phyloP scores from a whole-genome alignment of 441 rosid genomes.

The Pelargonium cotyledonis region DNA sequence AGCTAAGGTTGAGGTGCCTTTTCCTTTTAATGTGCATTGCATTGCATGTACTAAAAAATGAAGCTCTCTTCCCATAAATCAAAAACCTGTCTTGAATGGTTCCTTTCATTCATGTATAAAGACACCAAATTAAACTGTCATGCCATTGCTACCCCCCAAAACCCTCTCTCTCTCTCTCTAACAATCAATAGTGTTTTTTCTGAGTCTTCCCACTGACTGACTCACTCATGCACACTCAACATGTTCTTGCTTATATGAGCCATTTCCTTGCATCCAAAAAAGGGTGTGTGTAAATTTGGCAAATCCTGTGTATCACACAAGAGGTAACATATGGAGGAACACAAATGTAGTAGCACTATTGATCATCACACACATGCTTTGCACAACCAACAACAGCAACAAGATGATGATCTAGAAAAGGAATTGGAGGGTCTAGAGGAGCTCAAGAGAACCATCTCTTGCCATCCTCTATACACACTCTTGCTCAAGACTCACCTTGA shows the following conservation, averaged over 20 bases:
- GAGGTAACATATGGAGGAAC: neutral
- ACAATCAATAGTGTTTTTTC: slow-evolving; percentile 13
- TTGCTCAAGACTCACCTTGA: slow-evolving; percentile 39
- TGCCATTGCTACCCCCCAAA: too few species aligned
- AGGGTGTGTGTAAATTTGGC: neutral
- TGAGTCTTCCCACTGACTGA: slow-evolving; percentile 20
- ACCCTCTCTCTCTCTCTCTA: too few species aligned
- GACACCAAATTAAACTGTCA: slow-evolving; percentile 17
- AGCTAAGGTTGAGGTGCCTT: too few species aligned
- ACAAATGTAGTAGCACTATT: too few species aligned
- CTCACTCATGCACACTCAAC: too few species aligned
- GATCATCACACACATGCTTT: slow-evolving; percentile 25
- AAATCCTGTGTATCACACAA: neutral
- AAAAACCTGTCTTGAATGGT: slow-evolving; percentile 39
- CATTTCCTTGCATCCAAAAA: neutral
- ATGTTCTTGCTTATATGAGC: neutral
- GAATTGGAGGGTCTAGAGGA: neutral
- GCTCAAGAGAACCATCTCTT: slow-evolving; percentile 41
- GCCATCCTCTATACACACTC: slow-evolving; percentile 42
- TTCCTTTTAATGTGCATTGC: neutral
- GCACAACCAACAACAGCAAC: slow-evolving; percentile 8
- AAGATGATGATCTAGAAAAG: slow-evolving; percentile 15
- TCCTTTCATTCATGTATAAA: slow-evolving; percentile 36
- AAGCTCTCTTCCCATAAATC: slow-evolving; percentile 27
- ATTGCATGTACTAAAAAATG: neutral